phyloP scores from a whole-genome alignment of 257 asterid genomes.

The Solanum etuberosum region DNA sequence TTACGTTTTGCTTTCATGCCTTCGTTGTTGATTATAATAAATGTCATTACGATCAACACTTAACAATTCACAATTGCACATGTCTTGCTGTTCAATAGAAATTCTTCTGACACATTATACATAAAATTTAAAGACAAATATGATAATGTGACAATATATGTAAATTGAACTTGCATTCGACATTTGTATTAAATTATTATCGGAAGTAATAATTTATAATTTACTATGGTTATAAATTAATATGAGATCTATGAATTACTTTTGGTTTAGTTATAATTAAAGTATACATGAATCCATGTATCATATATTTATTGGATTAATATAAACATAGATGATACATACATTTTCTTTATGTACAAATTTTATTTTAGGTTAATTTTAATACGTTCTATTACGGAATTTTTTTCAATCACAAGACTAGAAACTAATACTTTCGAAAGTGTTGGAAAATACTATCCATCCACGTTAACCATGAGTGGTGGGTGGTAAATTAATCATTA shows the following conservation, averaged over 20 bases:
- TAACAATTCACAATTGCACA: not conserved
- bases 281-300: rapidly evolving
- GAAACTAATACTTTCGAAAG: not conserved
- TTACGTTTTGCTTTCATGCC: not conserved
- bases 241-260: not conserved
- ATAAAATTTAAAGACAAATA: too few relatives aligned
- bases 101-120: not conserved
- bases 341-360: not conserved
- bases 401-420: not conserved
- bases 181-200: not conserved
- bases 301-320: not conserved
- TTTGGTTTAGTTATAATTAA: not conserved
- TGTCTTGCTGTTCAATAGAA: not conserved
- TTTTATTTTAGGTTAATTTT: not conserved
- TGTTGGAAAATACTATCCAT: not conserved
- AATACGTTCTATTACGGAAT: too few relatives aligned
- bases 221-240: not conserved
- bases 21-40: not conserved
- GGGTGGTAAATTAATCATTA: not conserved
- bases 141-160: not conserved
- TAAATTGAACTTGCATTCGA: not conserved
- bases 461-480: not conserved
- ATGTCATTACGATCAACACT: not conserved
- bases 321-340: not conserved
- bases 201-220: not conserved